Base-by-base conservation (phyloP, 2,329 filamentous ascomycete species). In the Huntiella abstrusa region DNA sequence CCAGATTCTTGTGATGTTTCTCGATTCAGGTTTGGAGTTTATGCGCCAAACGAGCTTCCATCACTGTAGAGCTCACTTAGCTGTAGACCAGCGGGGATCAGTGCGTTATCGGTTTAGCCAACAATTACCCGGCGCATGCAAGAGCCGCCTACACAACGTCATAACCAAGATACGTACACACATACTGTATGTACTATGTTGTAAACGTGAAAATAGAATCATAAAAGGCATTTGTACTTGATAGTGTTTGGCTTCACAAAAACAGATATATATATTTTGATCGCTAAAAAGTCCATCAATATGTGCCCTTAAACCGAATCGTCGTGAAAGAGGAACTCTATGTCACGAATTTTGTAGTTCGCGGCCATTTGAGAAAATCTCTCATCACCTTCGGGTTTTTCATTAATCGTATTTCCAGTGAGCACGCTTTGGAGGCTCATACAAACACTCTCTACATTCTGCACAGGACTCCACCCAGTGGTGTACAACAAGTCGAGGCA, bases 381-480 rank as follows among this genome's bases (percentile, higher is more conserved):
- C 47, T 81, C 83, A 57, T 98, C 86, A 3, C 88, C 91, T 0
- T 82, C 80, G 0, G 91, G 91, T 33, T 91, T 71, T 63, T 96
- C 87, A 56, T 88, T 80, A 64, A 87, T 88, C 8, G 75, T 80
- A 60, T 98, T 98, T 51, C 88, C 86, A 1, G 91, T 95, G 57
- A 98, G 64, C 91, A 98, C 98, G 65, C 85, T 94, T 64, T 98
- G 91, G 46, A 98, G 73, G 61, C 85, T 93, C 75, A 98, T 91
- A 66, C 86, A 95, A 19, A 98, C 79, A 57, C 83, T 93, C 66
- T 96, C 88, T 6, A 95, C 91, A 49, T 88, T 95, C 59, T 98
- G 91, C 0, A 98, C 88, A 0, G 91, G 91, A 41, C 82, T 91
- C 91, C 91, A 98, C 48, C 91, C 91, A 52, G 85, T 79, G 7